A percentile compares a stretch with the other conserved stretches of the same genome.
These are phyloP conservation scores for Flaveria brownii DNA, from an alignment of 129 eudicot species.

Conservation along the genomic window DNA sequence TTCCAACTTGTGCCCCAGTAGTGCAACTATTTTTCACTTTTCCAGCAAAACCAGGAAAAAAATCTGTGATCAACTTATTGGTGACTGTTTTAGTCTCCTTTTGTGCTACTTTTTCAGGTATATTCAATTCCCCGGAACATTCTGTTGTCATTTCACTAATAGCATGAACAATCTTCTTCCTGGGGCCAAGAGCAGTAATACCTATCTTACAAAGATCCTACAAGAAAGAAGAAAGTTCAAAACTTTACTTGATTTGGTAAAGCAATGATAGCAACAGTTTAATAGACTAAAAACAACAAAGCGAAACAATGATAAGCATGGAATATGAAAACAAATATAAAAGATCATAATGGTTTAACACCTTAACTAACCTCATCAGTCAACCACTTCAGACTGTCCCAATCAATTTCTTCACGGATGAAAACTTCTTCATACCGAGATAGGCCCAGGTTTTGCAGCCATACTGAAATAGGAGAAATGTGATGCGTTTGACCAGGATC, in stretches of 20 bases:
- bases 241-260: conserved; percentile 1
- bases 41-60: conserved; percentile 56
- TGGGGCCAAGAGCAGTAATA: conserved; percentile 91
- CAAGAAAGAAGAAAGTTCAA: conserved; percentile 2
- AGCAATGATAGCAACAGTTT: background rate
- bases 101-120: conserved; percentile 31
- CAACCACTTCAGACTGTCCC: conserved; percentile 76
- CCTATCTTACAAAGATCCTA: conserved; percentile 86
- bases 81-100: conserved; percentile 44
- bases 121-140: conserved; percentile 21
- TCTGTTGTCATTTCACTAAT: conserved; percentile 51
- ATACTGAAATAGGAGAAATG: conserved; percentile 51
- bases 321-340: background rate
- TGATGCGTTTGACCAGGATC: conserved; percentile 38
- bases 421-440: conserved; percentile 76
- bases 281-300: background rate
- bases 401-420: conserved; percentile 79
- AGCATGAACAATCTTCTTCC: conserved; percentile 83
- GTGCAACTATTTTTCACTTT: conserved; percentile 32
- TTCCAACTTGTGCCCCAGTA: conserved; percentile 36
- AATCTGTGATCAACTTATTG: conserved; percentile 78
- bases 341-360: background rate
- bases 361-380: conserved; percentile 69
- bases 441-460: conserved; percentile 79
- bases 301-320: background rate